Evolutionary conservation across 2,329 filamentous ascomycete genomes (phyloP), one percentile per base, ranked within the genome.

Genomic region (Fusarium albosuccineum): DNA sequence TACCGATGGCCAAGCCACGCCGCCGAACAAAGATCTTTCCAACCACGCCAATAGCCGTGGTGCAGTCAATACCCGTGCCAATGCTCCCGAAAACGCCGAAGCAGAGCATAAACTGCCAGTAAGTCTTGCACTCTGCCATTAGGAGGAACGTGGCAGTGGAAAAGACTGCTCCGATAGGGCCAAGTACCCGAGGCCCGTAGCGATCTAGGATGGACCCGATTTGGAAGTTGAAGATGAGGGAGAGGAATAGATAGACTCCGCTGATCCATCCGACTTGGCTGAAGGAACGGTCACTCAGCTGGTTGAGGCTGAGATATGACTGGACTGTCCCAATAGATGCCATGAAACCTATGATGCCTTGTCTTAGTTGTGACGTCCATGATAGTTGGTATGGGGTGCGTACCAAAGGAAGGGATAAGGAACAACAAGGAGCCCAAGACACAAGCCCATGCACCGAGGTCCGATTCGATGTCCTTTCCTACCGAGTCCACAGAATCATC

Each of bases 261-360:
- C 79, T 77, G 33, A 84, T 83, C 83, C 82, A 85, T 9, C 82
- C 82, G 0, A 85, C 75, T 40, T 84, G 77, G 5, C 80, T 70
- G 2, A 79, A 70, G 4, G 76, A 77, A 48, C 82, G 81, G 6
- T 65, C 49, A 0, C 76, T 71, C 0, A 85, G 75, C 60, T 85
- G 82, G 58, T 84, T 73, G 1, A 70, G 72, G 26, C 76, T 76
- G 42, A 83, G 76, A 36, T 84, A 82, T 30, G 82, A 77, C 57
- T 84, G 82, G 0, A 85, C 67, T 0, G 81, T 79, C 14, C 82
- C 83, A 6, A 84, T 78, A 59, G 70, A 79, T 17, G 80, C 76
- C 74, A 82, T 82, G 57, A 85, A 82, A 1, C 82, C 82, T 77
- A 39, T 4, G 3, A 3, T 3, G 30, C 3, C 34, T 3, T 57